phyloP scores from a whole-genome alignment of 2,329 filamentous ascomycete genomes.

The Clonostachys rhizophaga region DNA sequence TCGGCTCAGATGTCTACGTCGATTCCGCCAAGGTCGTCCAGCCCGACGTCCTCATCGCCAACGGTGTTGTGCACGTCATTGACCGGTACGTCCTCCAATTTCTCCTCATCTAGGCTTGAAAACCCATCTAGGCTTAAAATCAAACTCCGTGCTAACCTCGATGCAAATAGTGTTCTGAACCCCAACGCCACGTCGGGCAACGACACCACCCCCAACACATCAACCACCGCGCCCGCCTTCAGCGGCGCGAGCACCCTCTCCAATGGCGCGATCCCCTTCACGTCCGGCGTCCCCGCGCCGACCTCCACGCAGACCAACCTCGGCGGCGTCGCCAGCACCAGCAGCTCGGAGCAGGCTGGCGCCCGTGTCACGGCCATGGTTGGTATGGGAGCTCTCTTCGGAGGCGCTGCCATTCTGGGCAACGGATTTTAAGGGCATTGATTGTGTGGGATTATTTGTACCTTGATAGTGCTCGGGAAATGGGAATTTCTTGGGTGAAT shows the following conservation, averaged over 20 bases:
- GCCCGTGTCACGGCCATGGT: slow-evolving; percentile 14
- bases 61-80: slow-evolving; percentile 23
- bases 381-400: slow-evolving; percentile 13
- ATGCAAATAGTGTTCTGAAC: slow-evolving; percentile 31
- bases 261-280: slow-evolving; percentile 44
- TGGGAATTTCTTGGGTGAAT: no score
- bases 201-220: slow-evolving; percentile 26
- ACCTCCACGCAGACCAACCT: slow-evolving; percentile 1
- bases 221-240: slow-evolving; percentile 44
- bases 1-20: slow-evolving; percentile 20
- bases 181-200: slow-evolving; percentile 21
- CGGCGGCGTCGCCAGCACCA: neutral
- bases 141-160: neutral
- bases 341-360: slow-evolving; percentile 6
- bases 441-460: neutral
- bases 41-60: slow-evolving; percentile 19
- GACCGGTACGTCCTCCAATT: slow-evolving; percentile 14
- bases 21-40: slow-evolving; percentile 21
- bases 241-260: slow-evolving; percentile 41
- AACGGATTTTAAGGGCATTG: slow-evolving; percentile 6
- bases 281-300: slow-evolving; percentile 34
- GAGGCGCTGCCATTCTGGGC: slow-evolving; percentile 12
- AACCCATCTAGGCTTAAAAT: neutral
- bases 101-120: neutral
- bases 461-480: neutral